Conservation (phyloP, 2,329 filamentous ascomycete genomes). For the Apiospora saccharicola region DNA sequence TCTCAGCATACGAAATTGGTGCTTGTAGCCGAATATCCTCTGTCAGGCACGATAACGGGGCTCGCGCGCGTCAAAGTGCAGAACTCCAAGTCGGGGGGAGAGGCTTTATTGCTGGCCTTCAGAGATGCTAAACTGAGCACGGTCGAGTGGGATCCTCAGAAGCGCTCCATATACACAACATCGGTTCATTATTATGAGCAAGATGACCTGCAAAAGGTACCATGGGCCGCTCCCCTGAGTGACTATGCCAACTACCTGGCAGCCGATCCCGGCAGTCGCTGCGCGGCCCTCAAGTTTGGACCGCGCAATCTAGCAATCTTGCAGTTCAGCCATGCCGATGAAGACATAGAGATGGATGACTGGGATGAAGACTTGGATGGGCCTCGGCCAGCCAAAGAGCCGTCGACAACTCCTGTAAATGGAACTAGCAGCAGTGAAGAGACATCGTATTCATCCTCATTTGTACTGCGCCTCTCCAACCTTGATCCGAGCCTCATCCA, state of each 20-base stretch:
- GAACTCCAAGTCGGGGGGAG: conserved; percentile 79
- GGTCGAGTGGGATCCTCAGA: conserved; percentile 90
- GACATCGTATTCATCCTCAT: conserved; percentile 87
- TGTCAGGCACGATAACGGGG: conserved; percentile 85
- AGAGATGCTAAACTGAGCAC: conserved; percentile 93
- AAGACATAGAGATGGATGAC: conserved; percentile 90
- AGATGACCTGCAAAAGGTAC: conserved; percentile 83
- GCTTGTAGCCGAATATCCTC: conserved; percentile 81
- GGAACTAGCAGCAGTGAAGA: conserved; percentile 59
- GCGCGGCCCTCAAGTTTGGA: conserved; percentile 93
- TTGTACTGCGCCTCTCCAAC: conserved; percentile 88
- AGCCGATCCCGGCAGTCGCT: conserved; percentile 90
- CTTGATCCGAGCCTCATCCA: conserved; percentile 88
- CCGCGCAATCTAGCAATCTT: conserved; percentile 88
- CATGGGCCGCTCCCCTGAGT: conserved; percentile 80
- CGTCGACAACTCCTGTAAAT: conserved; percentile 50
- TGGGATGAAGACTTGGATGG: conserved; percentile 86
- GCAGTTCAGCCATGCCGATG: conserved; percentile 85
- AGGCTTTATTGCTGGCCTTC: conserved; percentile 83
- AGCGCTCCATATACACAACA: conserved; percentile 80
- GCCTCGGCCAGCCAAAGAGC: conserved; percentile 62
- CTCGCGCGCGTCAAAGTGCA: conserved; percentile 79
- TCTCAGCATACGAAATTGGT: conserved; percentile 78
- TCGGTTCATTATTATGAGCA: conserved; percentile 99
- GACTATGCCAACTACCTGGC: conserved; percentile 82